Evolutionary conservation across 306 rosid species (phyloP).

Genomic region (Cucumis sativus): Cucumber_9930_V3 NC_026656.2:20829001-20829500

Average conservation of each 20-base stretch:
- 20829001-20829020: not conserved
- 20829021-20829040: not conserved
- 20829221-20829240: not conserved
- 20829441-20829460: not conserved
- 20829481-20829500: not conserved
- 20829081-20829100: not conserved
- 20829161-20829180: not conserved
- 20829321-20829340: not conserved
- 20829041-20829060: not conserved
- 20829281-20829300: not conserved
- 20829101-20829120: not conserved
- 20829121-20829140: not conserved
- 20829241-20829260: not conserved
- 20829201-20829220: not conserved
- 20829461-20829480: not conserved
- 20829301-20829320: not conserved
- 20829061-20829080: not conserved
- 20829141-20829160: not conserved
- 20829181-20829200: not conserved
- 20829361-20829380: not conserved
- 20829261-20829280: not conserved
- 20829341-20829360: not conserved
- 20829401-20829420: not conserved
- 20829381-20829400: not conserved
- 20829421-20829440: not conserved